Conservation (phyloP, 768 basidiomycete species). For the Boletus pseudo-olivaceus region DNA sequence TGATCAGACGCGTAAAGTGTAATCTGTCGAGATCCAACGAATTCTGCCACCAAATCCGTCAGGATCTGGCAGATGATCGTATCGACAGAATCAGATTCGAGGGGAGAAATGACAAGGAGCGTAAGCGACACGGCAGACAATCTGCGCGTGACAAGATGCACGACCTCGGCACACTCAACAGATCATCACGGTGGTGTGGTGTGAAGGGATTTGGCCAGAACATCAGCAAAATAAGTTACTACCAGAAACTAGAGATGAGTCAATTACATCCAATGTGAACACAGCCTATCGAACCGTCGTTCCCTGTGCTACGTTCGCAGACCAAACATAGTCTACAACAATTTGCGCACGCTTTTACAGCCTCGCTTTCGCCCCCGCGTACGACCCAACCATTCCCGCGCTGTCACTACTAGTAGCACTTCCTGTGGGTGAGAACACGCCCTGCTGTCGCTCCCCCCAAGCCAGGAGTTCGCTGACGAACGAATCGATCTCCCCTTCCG, state of each 20-base stretch:
- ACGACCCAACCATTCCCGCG: background rate
- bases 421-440: background rate
- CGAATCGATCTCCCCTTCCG: slow-evolving; percentile 14
- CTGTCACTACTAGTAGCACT: background rate
- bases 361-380: slow-evolving; percentile 6
- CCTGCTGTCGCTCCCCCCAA: slow-evolving; percentile 9
- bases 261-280: background rate
- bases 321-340: background rate
- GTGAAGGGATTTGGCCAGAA: background rate
- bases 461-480: slow-evolving; percentile 6
- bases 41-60: background rate
- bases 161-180: background rate
- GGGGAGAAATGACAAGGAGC: no score
- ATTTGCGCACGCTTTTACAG: slow-evolving; percentile 5
- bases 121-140: background rate
- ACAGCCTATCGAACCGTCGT: background rate
- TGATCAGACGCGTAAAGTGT: no score
- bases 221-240: background rate
- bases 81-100: background rate
- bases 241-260: background rate
- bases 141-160: background rate
- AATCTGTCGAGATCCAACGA: background rate
- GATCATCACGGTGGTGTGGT: no score
- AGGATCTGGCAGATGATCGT: background rate
- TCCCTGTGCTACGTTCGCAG: no score